A percentile compares a stretch with the other conserved stretches of the same genome.
These are phyloP conservation scores for Aspergillus fumigatiaffinis DNA, from an alignment of 2,329 filamentous ascomycete species.

Conservation along the genomic window DNA sequence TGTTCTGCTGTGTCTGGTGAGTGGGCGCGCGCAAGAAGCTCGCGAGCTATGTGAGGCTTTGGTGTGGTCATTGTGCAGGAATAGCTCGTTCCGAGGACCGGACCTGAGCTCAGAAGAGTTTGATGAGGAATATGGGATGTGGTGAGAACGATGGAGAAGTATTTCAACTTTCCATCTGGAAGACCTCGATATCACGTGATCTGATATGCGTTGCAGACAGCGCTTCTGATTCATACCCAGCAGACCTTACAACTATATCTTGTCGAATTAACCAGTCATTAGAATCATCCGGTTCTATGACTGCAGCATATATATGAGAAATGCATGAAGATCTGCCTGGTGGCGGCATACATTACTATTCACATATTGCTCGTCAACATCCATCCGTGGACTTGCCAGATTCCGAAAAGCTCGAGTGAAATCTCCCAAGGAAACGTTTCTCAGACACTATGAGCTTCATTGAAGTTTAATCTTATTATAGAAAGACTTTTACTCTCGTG, in stretches of 20 bases:
- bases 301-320: background rate
- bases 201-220: background rate
- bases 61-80: constrained; percentile 18
- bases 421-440: background rate
- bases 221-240: background rate
- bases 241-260: background rate
- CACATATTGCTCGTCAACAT: background rate
- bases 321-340: background rate
- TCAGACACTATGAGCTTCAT: background rate
- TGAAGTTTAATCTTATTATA: background rate
- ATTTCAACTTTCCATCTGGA: background rate
- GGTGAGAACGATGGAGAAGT: background rate
- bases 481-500: background rate
- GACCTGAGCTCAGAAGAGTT: background rate
- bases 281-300: background rate
- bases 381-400: background rate
- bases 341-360: background rate
- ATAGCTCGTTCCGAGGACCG: background rate
- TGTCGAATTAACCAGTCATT: background rate
- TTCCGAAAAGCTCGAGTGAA: too few species aligned
- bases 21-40: constrained; percentile 73
- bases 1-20: constrained; percentile 65
- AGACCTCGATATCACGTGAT: background rate
- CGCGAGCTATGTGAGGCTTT: constrained; percentile 49
- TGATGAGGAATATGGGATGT: background rate